phyloP scores from a whole-genome alignment of 768 basidiomycete genomes.

The Xerocomellus chrysenteron region DNA sequence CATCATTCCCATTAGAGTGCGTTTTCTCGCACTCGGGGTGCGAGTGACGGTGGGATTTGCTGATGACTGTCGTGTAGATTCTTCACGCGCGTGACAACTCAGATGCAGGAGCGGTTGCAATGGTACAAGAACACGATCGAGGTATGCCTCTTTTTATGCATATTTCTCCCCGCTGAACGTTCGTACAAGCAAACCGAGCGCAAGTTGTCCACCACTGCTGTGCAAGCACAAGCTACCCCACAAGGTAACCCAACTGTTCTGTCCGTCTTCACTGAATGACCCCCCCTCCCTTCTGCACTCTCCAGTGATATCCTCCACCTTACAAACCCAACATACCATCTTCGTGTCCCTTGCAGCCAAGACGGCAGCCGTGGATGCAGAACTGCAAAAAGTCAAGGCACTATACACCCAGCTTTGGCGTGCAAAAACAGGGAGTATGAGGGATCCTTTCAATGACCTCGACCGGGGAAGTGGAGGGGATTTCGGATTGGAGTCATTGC shows the following conservation, averaged over 20 bases:
- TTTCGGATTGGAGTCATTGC: conserved; percentile 42
- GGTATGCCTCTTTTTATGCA: conserved; percentile 36
- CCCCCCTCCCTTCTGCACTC: background rate
- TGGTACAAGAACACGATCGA: conserved; percentile 85
- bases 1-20: conserved; percentile 80
- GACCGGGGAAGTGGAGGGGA: conserved; percentile 41
- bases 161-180: background rate
- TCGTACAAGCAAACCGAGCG: conserved; percentile 59
- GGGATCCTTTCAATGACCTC: conserved; percentile 73
- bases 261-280: background rate
- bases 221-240: conserved; percentile 66
- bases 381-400: conserved; percentile 73
- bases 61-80: conserved; percentile 43
- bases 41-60: background rate
- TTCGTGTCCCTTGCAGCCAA: conserved; percentile 77
- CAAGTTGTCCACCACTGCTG: conserved; percentile 66
- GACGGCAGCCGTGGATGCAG: conserved; percentile 70
- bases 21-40: conserved; percentile 23
- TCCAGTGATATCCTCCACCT: conserved; percentile 67
- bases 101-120: conserved; percentile 67
- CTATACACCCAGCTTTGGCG: conserved; percentile 80
- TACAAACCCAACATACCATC: conserved; percentile 79
- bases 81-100: conserved; percentile 67
- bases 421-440: conserved; percentile 76
- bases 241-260: conserved; percentile 50